phyloP scores from a whole-genome alignment of 768 basidiomycete genomes.

The Xerocomellus chrysenteron region DNA sequence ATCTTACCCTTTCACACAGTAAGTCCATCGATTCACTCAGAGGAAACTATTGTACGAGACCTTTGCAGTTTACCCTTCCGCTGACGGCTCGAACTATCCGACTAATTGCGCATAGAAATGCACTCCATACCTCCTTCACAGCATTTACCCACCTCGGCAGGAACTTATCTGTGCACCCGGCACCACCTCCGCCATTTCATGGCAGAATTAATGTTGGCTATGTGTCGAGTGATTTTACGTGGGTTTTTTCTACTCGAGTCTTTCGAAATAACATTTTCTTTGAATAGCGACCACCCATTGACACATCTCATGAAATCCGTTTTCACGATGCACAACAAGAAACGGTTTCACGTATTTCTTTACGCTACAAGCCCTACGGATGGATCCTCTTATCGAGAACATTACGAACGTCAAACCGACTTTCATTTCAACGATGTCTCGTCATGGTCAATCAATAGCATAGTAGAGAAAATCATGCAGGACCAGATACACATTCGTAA shows the following conservation, averaged over 20 bases:
- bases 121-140: conserved; percentile 44
- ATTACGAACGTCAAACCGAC: conserved; percentile 41
- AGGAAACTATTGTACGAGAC: neutral
- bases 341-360: conserved; percentile 41
- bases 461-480: conserved; percentile 39
- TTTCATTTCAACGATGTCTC: conserved; percentile 44
- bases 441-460: conserved; percentile 33
- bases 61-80: conserved; percentile 46
- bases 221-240: conserved; percentile 49
- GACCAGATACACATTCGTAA: conserved; percentile 48
- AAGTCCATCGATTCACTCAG: conserved; percentile 8
- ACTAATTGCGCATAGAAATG: conserved; percentile 47
- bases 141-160: conserved; percentile 35
- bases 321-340: conserved; percentile 42
- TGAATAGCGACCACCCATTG: conserved; percentile 47
- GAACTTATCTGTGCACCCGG: conserved; percentile 36
- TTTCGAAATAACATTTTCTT: neutral
- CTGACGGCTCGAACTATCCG: conserved; percentile 41
- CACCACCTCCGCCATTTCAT: conserved; percentile 40
- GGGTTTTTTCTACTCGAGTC: conserved; percentile 7
- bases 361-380: conserved; percentile 53
- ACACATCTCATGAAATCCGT: conserved; percentile 54
- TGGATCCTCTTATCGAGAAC: conserved; percentile 41
- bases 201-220: conserved; percentile 48
- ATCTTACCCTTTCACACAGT: conserved; percentile 53